Conservation (phyloP, 345 rosid species). For the Eucalyptus leucophloia region DNA sequence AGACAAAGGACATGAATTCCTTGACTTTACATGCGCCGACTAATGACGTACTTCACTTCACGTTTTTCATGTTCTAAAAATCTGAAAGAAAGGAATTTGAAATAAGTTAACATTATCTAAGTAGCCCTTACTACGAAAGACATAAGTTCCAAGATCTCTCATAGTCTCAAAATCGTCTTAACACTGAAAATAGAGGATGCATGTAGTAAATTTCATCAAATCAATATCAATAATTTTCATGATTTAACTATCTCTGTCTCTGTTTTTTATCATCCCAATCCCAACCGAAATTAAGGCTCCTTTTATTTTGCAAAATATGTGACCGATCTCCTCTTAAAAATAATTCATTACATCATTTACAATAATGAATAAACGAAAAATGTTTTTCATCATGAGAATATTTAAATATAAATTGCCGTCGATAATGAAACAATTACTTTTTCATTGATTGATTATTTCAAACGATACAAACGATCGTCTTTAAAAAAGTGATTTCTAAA, state of each 20-base stretch:
- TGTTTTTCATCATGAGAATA: too few species aligned
- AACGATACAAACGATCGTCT: rapidly evolving
- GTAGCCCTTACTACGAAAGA: neutral
- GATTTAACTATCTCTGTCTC: neutral
- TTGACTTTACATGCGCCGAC: neutral
- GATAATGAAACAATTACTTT: too few species aligned
- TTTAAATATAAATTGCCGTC: too few species aligned
- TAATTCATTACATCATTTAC: too few species aligned
- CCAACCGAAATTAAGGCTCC: neutral
- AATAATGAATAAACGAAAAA: rapidly evolving
- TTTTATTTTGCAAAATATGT: neutral
- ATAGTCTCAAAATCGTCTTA: neutral
- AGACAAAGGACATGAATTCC: neutral
- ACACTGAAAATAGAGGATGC: neutral
- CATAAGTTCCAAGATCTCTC: neutral
- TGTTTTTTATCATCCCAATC: neutral
- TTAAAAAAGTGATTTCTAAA: too few species aligned
- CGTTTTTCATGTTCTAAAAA: neutral
- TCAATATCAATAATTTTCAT: neutral
- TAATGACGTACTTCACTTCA: neutral
- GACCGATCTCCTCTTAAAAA: neutral
- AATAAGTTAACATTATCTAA: neutral
- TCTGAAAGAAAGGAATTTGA: neutral
- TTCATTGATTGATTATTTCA: rapidly evolving
- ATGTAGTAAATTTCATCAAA: neutral